A percentile compares a stretch with the other conserved stretches of the same genome.
These are phyloP conservation scores for Hymenoscyphus fraxineus DNA, from an alignment of 2,329 filamentous ascomycete species.

Conservation along the genomic window DNA sequence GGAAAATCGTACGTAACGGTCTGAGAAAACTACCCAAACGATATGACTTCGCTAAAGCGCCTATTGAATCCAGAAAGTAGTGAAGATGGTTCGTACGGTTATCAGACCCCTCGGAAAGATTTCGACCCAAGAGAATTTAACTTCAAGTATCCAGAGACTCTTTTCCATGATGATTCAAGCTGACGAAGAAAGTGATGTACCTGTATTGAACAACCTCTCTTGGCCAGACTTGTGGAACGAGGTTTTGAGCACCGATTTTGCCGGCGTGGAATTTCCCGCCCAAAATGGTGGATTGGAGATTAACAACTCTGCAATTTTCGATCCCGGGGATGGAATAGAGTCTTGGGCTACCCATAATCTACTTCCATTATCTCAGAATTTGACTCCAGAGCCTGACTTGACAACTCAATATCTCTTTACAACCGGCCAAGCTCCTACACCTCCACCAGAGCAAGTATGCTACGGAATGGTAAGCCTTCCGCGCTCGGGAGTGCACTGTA, in stretches of 20 bases:
- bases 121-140: not conserved
- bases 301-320: not conserved
- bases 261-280: not conserved
- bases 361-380: not conserved
- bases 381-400: not conserved
- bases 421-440: not conserved
- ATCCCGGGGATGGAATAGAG: not conserved
- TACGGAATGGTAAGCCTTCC: not conserved
- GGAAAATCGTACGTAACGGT: not conserved
- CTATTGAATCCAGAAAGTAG: not conserved
- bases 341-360: not conserved
- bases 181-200: not conserved
- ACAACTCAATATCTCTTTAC: not conserved
- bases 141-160: not conserved
- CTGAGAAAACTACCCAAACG: not conserved
- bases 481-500: not conserved
- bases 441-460: not conserved
- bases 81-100: not conserved
- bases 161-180: not conserved
- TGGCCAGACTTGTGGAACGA: not conserved
- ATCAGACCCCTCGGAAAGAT: not conserved
- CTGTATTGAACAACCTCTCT: not conserved
- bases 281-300: not conserved
- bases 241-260: not conserved
- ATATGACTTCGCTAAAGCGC: not conserved